Base-by-base conservation (phyloP, 768 basidiomycete genomes). In the Russula olivacea region DNA sequence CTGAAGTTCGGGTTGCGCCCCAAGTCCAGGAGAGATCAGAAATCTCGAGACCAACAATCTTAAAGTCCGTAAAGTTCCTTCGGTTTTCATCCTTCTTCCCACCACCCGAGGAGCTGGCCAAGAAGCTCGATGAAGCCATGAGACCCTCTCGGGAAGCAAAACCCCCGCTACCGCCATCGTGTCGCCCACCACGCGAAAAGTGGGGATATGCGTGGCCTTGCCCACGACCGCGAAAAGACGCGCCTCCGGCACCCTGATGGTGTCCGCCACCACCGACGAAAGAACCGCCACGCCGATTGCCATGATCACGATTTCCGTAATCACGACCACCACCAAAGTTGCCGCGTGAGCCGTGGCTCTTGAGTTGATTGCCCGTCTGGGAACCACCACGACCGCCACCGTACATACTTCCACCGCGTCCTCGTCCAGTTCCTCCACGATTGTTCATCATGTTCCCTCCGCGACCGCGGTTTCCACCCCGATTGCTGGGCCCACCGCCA, bases 21-120 rank as follows among this genome's bases (percentile, higher is more conserved):
- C 96, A 98, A 55, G 79, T 81, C 96, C 96, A 98, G 68, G 77
- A 78, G 62, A 97, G 77, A 68, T 88, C 86, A 69, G 80, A 84
- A 68, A 97, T 88, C 72, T 91, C 86, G 68, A 98, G 80, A 30
- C 90, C 94, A 71, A 95, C 80, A 72, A 99, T 93, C 77, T 96
- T 92, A 83, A 99, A 99, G 77, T 98, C 96, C 41, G 94, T 98
- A 69, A 99, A 85, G 34, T 95, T 97, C 70, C 92, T 85, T 71
- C 88, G 84, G 72, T 89, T 88, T 74, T 93, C 91, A 72, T 91
- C 89, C 75, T 88, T 89, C 82, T 91, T 91, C 81, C 86, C 85
- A 71, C 75, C 61, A 3, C 72, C 65, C 41, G 51, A 55, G 64
- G 69, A 52, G 56, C 62, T 55, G 64, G 61, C 28, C 61, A 69